These are phyloP conservation scores for Endocalyx cinctus DNA, from an alignment of 2,329 filamentous ascomycete species.

Conservation along the genomic window DNA sequence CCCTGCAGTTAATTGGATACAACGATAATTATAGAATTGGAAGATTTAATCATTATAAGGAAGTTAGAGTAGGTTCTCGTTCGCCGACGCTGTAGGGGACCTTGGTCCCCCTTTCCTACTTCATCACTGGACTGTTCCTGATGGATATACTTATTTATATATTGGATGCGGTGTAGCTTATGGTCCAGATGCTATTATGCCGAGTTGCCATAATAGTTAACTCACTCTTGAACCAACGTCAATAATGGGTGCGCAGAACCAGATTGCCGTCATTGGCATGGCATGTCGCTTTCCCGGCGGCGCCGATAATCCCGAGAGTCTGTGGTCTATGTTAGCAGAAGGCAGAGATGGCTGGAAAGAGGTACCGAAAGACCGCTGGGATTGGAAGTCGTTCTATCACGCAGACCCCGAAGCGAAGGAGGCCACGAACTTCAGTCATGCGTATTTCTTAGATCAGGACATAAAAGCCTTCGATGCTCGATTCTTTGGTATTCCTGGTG, in stretches of 20 bases:
- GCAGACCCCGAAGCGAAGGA: neutral
- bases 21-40: too few relatives aligned
- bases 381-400: constrained; percentile 8
- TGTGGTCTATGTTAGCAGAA: constrained; percentile 20
- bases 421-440: constrained; percentile 1
- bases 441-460: constrained; percentile 8
- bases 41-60: too few relatives aligned
- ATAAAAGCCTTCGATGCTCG: constrained; percentile 5
- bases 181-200: too few relatives aligned
- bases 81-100: too few relatives aligned
- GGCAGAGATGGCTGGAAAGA: constrained; percentile 15
- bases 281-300: constrained; percentile 22
- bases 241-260: neutral
- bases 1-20: too few relatives aligned
- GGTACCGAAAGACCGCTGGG: constrained; percentile 19
- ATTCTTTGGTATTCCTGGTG: constrained; percentile 7
- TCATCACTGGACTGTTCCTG: too few relatives aligned
- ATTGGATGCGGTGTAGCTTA: too few relatives aligned
- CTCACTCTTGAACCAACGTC: too few relatives aligned
- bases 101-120: too few relatives aligned
- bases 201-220: too few relatives aligned
- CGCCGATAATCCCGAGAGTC: constrained; percentile 12
- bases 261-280: constrained; percentile 27
- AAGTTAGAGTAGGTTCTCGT: too few relatives aligned
- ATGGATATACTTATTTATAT: too few relatives aligned